A percentile compares a stretch with the other conserved stretches of the same genome.
phyloP scores from a whole-genome alignment of 2,329 filamentous ascomycete species.

The Colletotrichum sp. region DNA sequence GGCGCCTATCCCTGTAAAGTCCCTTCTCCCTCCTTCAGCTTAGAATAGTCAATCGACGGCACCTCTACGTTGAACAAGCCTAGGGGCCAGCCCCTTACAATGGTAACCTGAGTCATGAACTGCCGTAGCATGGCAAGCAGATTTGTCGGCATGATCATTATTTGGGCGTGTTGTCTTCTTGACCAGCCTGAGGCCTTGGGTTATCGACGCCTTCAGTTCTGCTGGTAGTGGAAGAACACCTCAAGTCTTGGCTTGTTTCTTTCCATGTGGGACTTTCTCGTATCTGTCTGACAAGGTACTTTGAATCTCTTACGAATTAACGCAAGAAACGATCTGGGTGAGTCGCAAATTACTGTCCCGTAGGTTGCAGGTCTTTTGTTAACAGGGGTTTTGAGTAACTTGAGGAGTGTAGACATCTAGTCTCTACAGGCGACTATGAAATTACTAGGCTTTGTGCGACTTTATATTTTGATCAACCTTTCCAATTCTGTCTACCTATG shows the following conservation, averaged over 20 bases:
- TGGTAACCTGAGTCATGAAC: background rate
- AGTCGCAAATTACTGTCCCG: background rate
- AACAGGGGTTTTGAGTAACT: too few relatives aligned
- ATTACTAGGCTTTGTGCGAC: too few relatives aligned
- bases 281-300: background rate
- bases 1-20: too few relatives aligned
- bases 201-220: background rate
- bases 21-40: too few relatives aligned
- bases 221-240: background rate
- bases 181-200: background rate
- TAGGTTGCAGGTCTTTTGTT: background rate
- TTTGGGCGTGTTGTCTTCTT: background rate
- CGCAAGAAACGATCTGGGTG: too few relatives aligned
- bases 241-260: background rate
- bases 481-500: too few relatives aligned
- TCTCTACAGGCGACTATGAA: too few relatives aligned
- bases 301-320: background rate
- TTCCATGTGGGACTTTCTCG: rapidly evolving
- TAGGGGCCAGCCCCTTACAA: too few relatives aligned
- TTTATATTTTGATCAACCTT: too few relatives aligned
- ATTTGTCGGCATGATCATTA: background rate
- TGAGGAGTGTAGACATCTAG: too few relatives aligned
- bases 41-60: too few relatives aligned
- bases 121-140: background rate
- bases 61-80: too few relatives aligned